Evolutionary conservation across 73 alveolate genomes (phyloP).

Genomic region (Paramecium biaurelia): DNA sequence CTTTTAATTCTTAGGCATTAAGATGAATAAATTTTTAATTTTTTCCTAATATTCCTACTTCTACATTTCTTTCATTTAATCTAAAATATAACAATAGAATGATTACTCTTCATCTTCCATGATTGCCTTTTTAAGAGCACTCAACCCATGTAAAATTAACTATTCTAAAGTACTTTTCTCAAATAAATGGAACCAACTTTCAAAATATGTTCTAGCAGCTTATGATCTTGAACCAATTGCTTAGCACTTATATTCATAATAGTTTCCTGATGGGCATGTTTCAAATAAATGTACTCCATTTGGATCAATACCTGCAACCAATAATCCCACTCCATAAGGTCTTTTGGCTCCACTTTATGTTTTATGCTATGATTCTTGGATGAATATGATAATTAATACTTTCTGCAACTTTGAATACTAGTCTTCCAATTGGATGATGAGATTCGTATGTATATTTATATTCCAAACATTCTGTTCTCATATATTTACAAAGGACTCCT

Average conservation of each 20-base stretch:
- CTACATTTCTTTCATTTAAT: conserved; percentile 22
- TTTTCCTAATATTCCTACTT: conserved; percentile 14
- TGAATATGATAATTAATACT: conserved; percentile 14
- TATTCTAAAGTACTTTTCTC: conserved; percentile 47
- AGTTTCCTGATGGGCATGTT: conserved; percentile 96
- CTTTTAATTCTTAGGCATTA: background rate
- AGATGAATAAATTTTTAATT: background rate
- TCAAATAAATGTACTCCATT: conserved; percentile 95
- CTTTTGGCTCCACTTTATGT: conserved; percentile 92
- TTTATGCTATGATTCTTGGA: conserved; percentile 84
- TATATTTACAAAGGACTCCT: conserved; percentile 83
- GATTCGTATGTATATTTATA: conserved; percentile 89
- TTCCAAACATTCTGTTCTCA: conserved; percentile 93
- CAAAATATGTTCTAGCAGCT: conserved; percentile 93
- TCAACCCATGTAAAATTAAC: conserved; percentile 55
- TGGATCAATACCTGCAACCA: conserved; percentile 88
- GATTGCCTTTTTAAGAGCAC: conserved; percentile 58
- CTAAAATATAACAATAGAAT: background rate
- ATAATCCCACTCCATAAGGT: conserved; percentile 98
- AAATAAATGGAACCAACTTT: conserved; percentile 87
- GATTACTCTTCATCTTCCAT: conserved; percentile 64
- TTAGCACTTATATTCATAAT: conserved; percentile 83
- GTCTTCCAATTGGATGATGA: conserved; percentile 85
- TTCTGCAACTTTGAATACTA: conserved; percentile 87
- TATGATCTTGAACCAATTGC: conserved; percentile 94